phyloP scores from a whole-genome alignment of 1,284 basidiomycete species.

The Moesziomyces antarcticus region DNA sequence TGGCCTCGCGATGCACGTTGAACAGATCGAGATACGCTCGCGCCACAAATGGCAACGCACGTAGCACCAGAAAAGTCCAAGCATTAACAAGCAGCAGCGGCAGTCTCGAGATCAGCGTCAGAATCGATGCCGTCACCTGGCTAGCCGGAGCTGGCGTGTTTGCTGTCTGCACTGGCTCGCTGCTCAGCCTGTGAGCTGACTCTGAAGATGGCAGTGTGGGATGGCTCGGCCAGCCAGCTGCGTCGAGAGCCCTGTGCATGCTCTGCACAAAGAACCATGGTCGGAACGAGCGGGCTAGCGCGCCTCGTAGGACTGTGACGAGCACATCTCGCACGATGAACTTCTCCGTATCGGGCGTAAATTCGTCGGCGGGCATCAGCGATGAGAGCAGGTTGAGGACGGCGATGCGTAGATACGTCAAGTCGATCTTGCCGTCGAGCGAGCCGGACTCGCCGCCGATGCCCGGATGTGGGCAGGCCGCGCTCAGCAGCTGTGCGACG shows the following conservation, averaged over 20 bases:
- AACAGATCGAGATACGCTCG: slow-evolving; percentile 42
- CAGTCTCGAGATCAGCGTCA: slow-evolving; percentile 13
- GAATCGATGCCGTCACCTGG: not conserved
- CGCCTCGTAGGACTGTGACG: slow-evolving; percentile 40
- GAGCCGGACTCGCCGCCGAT: slow-evolving; percentile 17
- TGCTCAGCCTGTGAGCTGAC: not conserved
- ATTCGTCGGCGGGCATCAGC: slow-evolving; percentile 43
- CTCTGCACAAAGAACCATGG: slow-evolving; percentile 54
- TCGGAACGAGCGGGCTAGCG: slow-evolving; percentile 29
- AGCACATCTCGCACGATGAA: slow-evolving; percentile 49
- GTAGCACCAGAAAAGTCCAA: slow-evolving; percentile 29
- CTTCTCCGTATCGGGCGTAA: slow-evolving; percentile 43
- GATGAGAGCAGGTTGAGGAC: slow-evolving; percentile 32
- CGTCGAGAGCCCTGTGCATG: slow-evolving; percentile 39
- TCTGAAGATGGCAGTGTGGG: slow-evolving; percentile 1
- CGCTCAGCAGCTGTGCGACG: slow-evolving; percentile 25
- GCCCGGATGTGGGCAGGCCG: slow-evolving; percentile 38
- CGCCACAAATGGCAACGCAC: slow-evolving; percentile 26
- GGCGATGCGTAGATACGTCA: slow-evolving; percentile 36
- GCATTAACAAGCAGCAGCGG: slow-evolving; percentile 19
- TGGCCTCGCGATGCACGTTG: slow-evolving; percentile 36
- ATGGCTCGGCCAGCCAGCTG: slow-evolving; percentile 23
- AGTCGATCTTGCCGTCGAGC: slow-evolving; percentile 40
- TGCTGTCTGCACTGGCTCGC: not conserved
- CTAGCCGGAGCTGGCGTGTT: not conserved